Evolutionary conservation across 2,329 filamentous ascomycete species (phyloP), one percentile per base, ranked within the genome.

Genomic region (Torrubiella hemipterigena): DNA sequence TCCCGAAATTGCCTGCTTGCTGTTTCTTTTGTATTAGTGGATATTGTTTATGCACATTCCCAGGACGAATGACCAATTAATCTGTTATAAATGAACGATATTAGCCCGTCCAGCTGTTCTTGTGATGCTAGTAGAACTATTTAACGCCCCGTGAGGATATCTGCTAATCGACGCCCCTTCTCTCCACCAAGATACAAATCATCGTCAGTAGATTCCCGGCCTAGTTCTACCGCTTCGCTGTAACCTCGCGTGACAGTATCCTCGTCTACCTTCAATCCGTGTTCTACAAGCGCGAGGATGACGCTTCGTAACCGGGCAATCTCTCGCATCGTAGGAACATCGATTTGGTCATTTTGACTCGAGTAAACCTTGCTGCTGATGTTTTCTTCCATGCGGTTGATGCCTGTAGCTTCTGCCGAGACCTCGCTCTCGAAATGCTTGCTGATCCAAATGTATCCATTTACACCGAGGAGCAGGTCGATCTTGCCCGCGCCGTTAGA

Each of bases 361-460:
- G 83, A 91, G 58, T 98, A 98, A 44, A 94, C 85, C 32, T 79
- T 82, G 46, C 77, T 76, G 40, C 77, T 86, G 14, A 91, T 81
- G 43, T 67, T 77, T 59, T 98, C 91, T 54, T 96, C 91, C 52
- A 95, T 70, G 42, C 82, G 73, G 32, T 85, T 93, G 47, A 95
- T 83, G 11, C 58, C 59, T n/a, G 56, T 52, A n/a, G 62, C 59
- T 26, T 68, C 59, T 23, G 55, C 49, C 24, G 56, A 51, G 5
- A 57, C 55, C n/a, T 68, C 66, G 21, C 68, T 69, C 42, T 82
- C 77, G 7, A 81, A 61, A 46, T 93, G 85, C 60, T 84, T 87
- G 55, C 79, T 78, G 48, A 96, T 87, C 81, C 85, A 98, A 36
- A 96, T 86, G 52, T 93, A 96, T 1, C 91, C 91, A 48, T 98